phyloP scores from a whole-genome alignment of 2,329 filamentous ascomycete genomes.

The Paradendryphiella salina region DNA sequence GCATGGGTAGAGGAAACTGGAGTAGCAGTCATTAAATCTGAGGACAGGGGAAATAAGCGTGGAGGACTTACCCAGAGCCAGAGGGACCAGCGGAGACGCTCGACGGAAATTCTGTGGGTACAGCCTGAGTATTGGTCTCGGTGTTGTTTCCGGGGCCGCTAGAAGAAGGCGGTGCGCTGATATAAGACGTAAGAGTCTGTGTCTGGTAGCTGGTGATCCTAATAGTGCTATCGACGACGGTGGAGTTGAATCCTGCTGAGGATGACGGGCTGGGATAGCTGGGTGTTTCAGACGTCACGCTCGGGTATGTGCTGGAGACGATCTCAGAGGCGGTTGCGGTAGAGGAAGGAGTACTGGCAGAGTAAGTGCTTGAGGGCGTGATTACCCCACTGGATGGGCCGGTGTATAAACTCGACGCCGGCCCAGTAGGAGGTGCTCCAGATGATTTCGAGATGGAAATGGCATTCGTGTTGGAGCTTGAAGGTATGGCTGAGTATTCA shows the following conservation, averaged over 20 bases:
- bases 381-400: background rate
- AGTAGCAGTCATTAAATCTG: constrained; percentile 7
- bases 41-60: background rate
- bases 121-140: constrained; percentile 21
- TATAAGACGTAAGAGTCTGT: constrained; percentile 26
- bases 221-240: constrained; percentile 24
- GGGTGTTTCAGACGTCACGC: constrained; percentile 16
- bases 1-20: constrained; percentile 24
- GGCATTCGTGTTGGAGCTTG: background rate
- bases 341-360: background rate
- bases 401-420: constrained; percentile 1
- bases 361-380: background rate
- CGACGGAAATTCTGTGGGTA: constrained; percentile 25
- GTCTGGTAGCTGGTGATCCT: constrained; percentile 34
- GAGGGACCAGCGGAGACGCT: constrained; percentile 26
- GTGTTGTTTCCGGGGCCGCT: constrained; percentile 13
- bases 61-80: constrained; percentile 31
- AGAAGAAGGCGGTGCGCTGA: constrained; percentile 17
- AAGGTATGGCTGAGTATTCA: background rate
- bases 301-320: constrained; percentile 13
- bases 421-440: background rate
- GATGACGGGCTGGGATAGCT: constrained; percentile 10
- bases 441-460: background rate
- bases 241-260: constrained; percentile 13
- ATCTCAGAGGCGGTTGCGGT: constrained; percentile 4